phyloP scores from a whole-genome alignment of 257 asterid genomes.

The Nicotiana sylvestris region DNA sequence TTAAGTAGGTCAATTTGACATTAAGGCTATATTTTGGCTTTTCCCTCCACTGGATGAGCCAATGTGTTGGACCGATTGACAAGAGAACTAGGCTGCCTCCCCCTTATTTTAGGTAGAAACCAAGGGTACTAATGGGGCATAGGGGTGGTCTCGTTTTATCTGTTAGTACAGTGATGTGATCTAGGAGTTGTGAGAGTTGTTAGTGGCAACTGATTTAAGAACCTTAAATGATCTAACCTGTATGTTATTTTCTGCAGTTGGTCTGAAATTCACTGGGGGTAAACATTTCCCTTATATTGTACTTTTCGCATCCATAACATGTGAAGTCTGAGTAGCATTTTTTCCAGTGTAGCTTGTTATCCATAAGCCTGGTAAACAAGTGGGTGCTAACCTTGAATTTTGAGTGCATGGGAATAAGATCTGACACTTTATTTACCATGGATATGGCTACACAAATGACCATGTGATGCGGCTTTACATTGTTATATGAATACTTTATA shows the following conservation, averaged over 20 bases:
- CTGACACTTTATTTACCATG: background rate
- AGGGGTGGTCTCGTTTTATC: background rate
- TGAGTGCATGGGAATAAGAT: background rate
- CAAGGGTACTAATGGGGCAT: background rate
- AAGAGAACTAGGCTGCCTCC: background rate
- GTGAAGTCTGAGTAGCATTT: background rate
- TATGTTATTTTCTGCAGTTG: background rate
- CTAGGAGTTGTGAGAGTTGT: slow-evolving; percentile 2
- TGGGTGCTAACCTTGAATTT: background rate
- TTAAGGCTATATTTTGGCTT: background rate
- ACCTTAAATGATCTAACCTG: background rate
- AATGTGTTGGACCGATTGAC: background rate
- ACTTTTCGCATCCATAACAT: background rate
- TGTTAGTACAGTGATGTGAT: background rate
- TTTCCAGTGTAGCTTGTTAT: background rate
- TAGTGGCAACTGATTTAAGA: background rate
- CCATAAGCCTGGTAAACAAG: background rate
- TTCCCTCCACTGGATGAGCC: background rate
- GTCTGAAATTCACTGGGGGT: background rate
- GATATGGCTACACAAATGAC: background rate
- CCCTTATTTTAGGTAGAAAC: background rate
- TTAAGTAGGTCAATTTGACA: background rate
- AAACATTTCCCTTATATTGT: background rate
- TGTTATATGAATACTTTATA: background rate
- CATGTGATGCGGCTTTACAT: background rate